phyloP scores from a whole-genome alignment of 2,329 filamentous ascomycete genomes.

The Dothideomycetes sp. region DNA sequence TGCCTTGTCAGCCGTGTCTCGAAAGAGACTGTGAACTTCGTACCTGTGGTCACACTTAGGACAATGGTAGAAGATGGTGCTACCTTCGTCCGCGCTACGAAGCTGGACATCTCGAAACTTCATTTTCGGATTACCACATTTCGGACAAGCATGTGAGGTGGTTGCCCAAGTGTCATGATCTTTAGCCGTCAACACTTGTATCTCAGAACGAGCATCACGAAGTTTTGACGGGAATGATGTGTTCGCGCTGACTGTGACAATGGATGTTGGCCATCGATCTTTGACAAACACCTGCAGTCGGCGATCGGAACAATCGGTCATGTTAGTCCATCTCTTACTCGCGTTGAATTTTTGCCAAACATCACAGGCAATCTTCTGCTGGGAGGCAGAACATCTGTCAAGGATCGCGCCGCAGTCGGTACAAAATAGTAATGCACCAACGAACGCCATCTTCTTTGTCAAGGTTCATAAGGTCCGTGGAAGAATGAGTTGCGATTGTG shows the following conservation, averaged over 20 bases:
- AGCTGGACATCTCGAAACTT: conserved; percentile 78
- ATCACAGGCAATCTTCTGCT: conserved; percentile 73
- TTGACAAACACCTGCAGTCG: conserved; percentile 17
- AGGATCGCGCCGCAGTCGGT: conserved; percentile 85
- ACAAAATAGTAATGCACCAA: conserved; percentile 89
- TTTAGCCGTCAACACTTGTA: conserved; percentile 70
- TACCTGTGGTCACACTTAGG: conserved; percentile 68
- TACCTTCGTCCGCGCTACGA: conserved; percentile 88
- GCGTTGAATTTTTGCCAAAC: conserved; percentile 78
- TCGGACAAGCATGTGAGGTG: conserved; percentile 62
- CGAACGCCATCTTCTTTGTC: conserved; percentile 81
- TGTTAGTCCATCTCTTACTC: conserved; percentile 45
- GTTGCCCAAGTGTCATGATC: conserved; percentile 62
- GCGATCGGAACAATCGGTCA: not conserved
- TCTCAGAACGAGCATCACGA: conserved; percentile 74
- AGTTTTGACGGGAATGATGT: conserved; percentile 82
- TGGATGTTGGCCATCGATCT: conserved; percentile 69
- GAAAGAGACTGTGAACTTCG: no score
- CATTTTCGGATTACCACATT: conserved; percentile 75
- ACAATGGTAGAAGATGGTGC: conserved; percentile 83
- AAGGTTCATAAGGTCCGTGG: no score
- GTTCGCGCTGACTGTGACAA: conserved; percentile 73
- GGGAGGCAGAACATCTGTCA: conserved; percentile 67
- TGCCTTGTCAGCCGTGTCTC: not conserved
- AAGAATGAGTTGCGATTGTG: no score